Base-by-base conservation (phyloP, 139 green algal species). In the Pseudopediastrum boryanum region DNA sequence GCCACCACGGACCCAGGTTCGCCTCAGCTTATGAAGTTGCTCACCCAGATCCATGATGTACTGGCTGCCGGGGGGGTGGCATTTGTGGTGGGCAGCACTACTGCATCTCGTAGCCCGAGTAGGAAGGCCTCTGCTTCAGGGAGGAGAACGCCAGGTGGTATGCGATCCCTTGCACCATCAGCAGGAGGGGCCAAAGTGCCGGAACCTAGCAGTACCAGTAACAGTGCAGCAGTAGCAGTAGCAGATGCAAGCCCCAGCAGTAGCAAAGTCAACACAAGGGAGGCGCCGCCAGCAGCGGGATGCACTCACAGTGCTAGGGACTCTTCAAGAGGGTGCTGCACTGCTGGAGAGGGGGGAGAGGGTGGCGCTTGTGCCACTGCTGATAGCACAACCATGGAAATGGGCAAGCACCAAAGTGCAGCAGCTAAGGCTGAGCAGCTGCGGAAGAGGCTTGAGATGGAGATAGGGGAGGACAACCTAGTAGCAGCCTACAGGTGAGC, bases 401-500 rank as follows among this genome's bases (percentile, higher is more conserved):
- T 51, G 13, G 46, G n/a, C n/a, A n/a, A n/a, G n/a, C n/a, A n/a
- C n/a, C n/a, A n/a, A n/a, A n/a, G n/a, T n/a, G n/a, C n/a, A n/a
- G n/a, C 69, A 10, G 29, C 51, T 33, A 41, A n/a, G 23, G 64
- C 64, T 25, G 69, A 76, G 31, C 35, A 35, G 5, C 46, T 76
- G 46, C 51, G 69, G 4, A 51, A 25, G 7, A 48, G 27, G 21
- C 29, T 76, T 7, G 69, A 76, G 69, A 23, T 65, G 13, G 64
- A 21, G 5, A 33, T 76, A 19, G 69, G 69, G 31, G 16, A 46
- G n/a, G 69, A 76, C 13, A 35, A 23, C 23, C 35, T 65, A 33
- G 46, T 76, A 50, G 38, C 50, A 35, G 69, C 69, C 2, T 76
- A 64, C 46, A 76, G 69, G 69, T 76, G 31, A 50, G 67, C 1